Evolutionary conservation across 1,139 yeast genomes (phyloP).

Genomic region (Meyerozyma guilliermondii): DNA sequence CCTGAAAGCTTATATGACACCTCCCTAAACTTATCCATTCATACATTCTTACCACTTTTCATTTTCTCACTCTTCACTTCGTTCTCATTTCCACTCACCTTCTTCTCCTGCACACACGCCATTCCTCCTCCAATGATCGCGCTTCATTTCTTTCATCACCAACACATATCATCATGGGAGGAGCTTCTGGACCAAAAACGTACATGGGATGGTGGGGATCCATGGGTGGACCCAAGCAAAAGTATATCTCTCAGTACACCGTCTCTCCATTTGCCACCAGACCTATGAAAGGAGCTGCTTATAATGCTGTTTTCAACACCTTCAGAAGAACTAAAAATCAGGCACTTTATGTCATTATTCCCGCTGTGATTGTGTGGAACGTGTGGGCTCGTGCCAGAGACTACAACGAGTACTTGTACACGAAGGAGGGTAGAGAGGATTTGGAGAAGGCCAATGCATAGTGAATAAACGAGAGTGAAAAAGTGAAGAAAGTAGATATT

Average conservation of each 20-base stretch:
- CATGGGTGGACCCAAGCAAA: slow-evolving; percentile 82
- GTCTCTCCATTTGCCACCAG: slow-evolving; percentile 92
- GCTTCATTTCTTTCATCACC: background rate
- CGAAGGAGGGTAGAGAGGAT: slow-evolving; percentile 97
- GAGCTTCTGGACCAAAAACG: slow-evolving; percentile 70
- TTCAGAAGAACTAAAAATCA: slow-evolving; percentile 93
- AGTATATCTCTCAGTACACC: slow-evolving; percentile 77
- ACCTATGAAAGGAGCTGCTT: slow-evolving; percentile 82
- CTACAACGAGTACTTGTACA: slow-evolving; percentile 91
- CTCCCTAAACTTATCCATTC: too few species aligned
- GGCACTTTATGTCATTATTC: slow-evolving; percentile 71
- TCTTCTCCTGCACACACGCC: background rate
- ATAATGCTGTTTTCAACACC: slow-evolving; percentile 86
- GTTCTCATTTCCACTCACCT: background rate
- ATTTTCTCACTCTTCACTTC: background rate
- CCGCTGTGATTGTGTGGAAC: slow-evolving; percentile 77
- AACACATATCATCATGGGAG: slow-evolving; percentile 43
- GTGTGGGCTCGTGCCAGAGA: slow-evolving; percentile 86
- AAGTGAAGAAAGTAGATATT: background rate
- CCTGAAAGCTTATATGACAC: too few species aligned
- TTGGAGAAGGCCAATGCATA: slow-evolving; percentile 70
- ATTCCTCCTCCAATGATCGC: slow-evolving; percentile 1
- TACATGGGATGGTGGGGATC: slow-evolving; percentile 99
- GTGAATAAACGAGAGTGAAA: background rate
- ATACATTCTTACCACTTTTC: background rate